Evolutionary conservation across 2,329 filamentous ascomycete species (phyloP).

Genomic region (Didymosphaeria variabile): DNA sequence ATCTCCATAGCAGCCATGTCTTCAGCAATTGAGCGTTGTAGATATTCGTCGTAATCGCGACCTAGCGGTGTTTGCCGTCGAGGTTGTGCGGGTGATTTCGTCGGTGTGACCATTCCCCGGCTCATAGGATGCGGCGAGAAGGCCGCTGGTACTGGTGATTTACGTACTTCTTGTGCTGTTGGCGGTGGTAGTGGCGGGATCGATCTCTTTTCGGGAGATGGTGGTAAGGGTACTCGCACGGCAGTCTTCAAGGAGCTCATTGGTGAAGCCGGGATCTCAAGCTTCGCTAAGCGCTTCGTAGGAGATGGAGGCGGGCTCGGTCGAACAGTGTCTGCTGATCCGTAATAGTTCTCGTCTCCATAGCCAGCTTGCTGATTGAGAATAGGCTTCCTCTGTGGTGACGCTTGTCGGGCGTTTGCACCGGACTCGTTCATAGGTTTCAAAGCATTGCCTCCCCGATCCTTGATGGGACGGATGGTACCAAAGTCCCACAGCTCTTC

Average conservation of each 20-base stretch:
- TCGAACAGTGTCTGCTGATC: conserved; percentile 42
- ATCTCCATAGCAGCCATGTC: conserved; percentile 53
- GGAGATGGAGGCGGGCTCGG: conserved; percentile 53
- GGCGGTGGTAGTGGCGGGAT: conserved; percentile 42
- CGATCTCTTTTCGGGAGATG: conserved; percentile 54
- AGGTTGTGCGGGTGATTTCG: conserved; percentile 45
- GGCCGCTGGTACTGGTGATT: conserved; percentile 42
- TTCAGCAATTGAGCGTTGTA: conserved; percentile 58
- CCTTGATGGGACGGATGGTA: conserved; percentile 83
- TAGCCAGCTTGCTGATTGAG: conserved; percentile 31
- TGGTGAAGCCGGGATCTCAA: conserved; percentile 48
- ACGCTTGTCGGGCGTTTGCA: conserved; percentile 72
- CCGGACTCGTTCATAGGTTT: conserved; percentile 82
- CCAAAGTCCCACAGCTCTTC: conserved; percentile 99
- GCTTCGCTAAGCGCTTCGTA: conserved; percentile 48
- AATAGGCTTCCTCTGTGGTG: conserved; percentile 47
- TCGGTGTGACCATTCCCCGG: conserved; percentile 40
- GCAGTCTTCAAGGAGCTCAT: conserved; percentile 52
- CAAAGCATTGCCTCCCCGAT: conserved; percentile 63
- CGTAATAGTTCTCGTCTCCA: conserved; percentile 45
- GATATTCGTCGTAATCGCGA: conserved; percentile 55
- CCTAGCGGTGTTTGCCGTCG: conserved; percentile 46
- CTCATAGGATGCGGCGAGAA: conserved; percentile 43
- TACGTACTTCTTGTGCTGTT: conserved; percentile 37
- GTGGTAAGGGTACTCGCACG: conserved; percentile 55